Evolutionary conservation across 2,329 filamentous ascomycete genomes (phyloP), one percentile per base, ranked within the genome.

Genomic region (Chaetomium sp.): DNA sequence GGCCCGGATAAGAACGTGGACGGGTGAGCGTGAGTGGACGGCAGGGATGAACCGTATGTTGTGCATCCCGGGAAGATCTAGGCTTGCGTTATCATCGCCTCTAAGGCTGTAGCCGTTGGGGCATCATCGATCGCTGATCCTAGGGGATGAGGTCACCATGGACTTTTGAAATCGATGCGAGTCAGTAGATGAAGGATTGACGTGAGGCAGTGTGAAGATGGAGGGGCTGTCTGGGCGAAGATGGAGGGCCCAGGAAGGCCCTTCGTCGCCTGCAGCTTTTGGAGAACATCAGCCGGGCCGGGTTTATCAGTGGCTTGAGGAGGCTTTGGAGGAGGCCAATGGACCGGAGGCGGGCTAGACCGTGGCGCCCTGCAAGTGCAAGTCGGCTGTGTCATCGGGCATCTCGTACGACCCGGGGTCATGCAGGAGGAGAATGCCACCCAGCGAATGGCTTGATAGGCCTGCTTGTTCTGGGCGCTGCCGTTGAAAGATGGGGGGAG

Each of bases 381-480:
- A 47, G 25, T 53, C 35, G 38, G 38, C 59, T 49, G 65, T 68
- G 65, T 62, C 62, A 66, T 62, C 62, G 57, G 62, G 63, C 60
- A 67, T 57, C 67, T 69, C 68, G 68, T 72, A 65, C 65, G 60
- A 67, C 63, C 23, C 31, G 29, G 60, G 66, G 60, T 65, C 62
- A 68, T 70, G 67, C 68, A 69, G 65, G 57, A 66, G 53, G 27
- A 21, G 59, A 23, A 65, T 67, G 68, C 68, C 69, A 71, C 69
- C 69, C 68, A 71, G 68, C 69, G 58, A 67, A 64, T 65, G 68
- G 69, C 66, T 71, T 65, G 63, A 70, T 53, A 47, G 31, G 58
- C 35, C 23, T 45, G 49, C 33, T 31, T 29, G 29, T 19, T 21
- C 35, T 58, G 56, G 60, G 60, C 45, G 23, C 31, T 47, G 59